Base-by-base conservation (phyloP, 1,139 yeast genomes). In the Candida sanyaensis region DNA sequence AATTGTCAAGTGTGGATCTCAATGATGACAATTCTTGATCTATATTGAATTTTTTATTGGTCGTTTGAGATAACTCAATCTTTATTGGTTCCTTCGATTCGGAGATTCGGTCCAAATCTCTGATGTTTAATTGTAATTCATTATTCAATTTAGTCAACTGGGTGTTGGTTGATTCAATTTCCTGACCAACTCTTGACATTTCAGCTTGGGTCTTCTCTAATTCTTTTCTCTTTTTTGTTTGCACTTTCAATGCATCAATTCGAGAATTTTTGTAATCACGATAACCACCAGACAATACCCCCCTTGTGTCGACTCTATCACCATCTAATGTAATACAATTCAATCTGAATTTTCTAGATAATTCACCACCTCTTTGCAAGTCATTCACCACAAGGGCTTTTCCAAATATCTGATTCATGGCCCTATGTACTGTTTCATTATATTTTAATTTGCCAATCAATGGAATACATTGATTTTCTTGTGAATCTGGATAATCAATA, bases 321-420 rank as follows among this genome's bases (percentile, higher is more conserved):
- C 99, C 99, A 65, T 89, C 96, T 31, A 93, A 71, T 0, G 99
- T 93, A 29, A 93, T 87, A 1, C 96, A 90, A 55, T 81, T 85
- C 33, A 92, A 69, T 37, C 81, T 81, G 60, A 75, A 81, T 6
- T 71, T 68, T 47, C 80, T 80, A 0, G 96, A 85, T 30, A 88
- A 69, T 55, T 84, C 86, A 3, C 85, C 74, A 1, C 96, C 97
- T 34, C 77, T 73, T 46, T 78, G 84, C 45, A 92, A 68, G 50
- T 86, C 84, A 52, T 81, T 78, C 46, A 93, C 86, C 1, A 93
- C 93, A 43, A 92, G 80, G 1, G 95, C 83, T 56, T 77, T 83
- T 9, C 95, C 95, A 69, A 91, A 92, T 1, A 91, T 83, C 55
- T 89, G 96, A 52, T 73, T 75, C 10, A 92, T 81, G 0, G 95